Evolutionary conservation across 2,329 filamentous ascomycete species (phyloP), one percentile per base, ranked within the genome.

Genomic region (Sordariomycetes sp.): DNA sequence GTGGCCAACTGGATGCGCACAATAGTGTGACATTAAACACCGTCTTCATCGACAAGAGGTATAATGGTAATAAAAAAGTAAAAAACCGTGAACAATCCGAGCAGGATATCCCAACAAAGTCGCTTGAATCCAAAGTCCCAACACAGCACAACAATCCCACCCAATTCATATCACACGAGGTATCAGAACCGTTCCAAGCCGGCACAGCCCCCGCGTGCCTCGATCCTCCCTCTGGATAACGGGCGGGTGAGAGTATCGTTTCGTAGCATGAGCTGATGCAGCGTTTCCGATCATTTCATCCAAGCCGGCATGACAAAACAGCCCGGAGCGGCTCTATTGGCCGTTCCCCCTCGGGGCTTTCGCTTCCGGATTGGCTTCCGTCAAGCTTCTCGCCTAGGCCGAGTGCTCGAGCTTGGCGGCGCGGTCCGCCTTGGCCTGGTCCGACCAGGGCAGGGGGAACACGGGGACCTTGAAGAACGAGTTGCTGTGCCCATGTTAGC

Each of bases 361-460:
- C 45, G 50, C 34, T 10, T 22, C 54, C 15, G 45, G 25, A 50
- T n/a, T 17, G 6, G n/a, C n/a, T 17, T 5, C 39, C 10, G 17
- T 17, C 32, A 15, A 15, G 35, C n/a, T 20, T 17, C 39, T 20
- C 28, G 24, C 36, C 53, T 57, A 57, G 50, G 39, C 55, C 34
- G 55, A 52, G 50, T 52, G 48, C 24, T 36, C 36, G 52, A 36
- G 15, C 57, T 60, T 60, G 56, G 58, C 59, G 39, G 54, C 56
- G 56, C 74, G 74, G 45, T 76, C 74, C 57, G 70, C 72, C 76
- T 86, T 76, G 61, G 65, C 64, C 59, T 66, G 68, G 65, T 87
- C 86, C 42, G 88, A 92, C 92, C 92, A 96, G 57, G 91, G 92
- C 79, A 96, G 95, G 78, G 96, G 90, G 65, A 87, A 85, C 61